Conservation (phyloP, 2,329 filamentous ascomycete species). For the Fusarium sulawesiense region DNA sequence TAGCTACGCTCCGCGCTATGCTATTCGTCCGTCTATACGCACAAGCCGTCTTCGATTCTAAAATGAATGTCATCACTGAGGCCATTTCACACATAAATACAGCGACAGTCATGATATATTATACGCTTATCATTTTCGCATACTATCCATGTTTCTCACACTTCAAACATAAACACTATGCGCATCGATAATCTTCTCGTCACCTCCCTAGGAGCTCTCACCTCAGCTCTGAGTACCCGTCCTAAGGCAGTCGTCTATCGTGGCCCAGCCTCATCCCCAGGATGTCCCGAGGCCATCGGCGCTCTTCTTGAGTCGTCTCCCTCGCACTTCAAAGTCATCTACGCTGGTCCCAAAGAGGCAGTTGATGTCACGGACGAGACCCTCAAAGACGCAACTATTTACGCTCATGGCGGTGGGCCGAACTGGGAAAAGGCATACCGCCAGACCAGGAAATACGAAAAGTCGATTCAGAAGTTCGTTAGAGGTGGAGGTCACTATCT, state of each 20-base stretch:
- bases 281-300: constrained; percentile 3
- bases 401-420: background rate
- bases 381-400: background rate
- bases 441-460: constrained; percentile 7
- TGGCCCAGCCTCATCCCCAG: constrained; percentile 6
- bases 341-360: background rate
- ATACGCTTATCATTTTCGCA: no score
- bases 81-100: background rate
- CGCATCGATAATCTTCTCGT: background rate
- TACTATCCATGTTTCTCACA: no score
- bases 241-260: constrained; percentile 18
- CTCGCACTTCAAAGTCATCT: constrained; percentile 2
- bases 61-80: background rate
- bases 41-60: rapidly evolving
- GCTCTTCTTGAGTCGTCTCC: background rate
- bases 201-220: background rate
- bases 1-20: background rate
- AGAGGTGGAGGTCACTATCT: background rate
- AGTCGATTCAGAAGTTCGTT: background rate
- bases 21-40: background rate
- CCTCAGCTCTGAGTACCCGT: background rate
- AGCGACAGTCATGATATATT: background rate
- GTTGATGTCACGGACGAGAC: constrained; percentile 1
- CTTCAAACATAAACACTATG: background rate
- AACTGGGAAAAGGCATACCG: constrained; percentile 12